Evolutionary conservation across 1,284 basidiomycete genomes (phyloP), one percentile per base, ranked within the genome.

Genomic region (Melampsora abietis-canadensis): DNA sequence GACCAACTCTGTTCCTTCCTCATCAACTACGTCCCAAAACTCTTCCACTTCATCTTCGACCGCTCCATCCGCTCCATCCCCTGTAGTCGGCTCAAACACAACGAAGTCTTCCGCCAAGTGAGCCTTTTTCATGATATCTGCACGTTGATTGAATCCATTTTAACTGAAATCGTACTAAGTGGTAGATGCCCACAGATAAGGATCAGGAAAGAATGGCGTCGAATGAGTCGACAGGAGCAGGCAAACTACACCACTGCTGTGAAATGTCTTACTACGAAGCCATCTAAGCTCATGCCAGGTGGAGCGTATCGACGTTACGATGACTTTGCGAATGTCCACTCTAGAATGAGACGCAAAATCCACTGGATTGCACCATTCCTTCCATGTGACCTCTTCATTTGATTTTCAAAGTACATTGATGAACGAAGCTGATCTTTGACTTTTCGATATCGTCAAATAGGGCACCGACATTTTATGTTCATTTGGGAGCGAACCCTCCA

Each of bases 381-480:
- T 17, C 70, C 70, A 15, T 73, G 70, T 73, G 7, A 66, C 2
- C 14, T 46, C 14, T 44, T 2, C 3, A 44, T 14, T 15, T 15
- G 14, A 44, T 12, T 15, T 15, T 12, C 3, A 15, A 14, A 12
- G 40, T 15, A 1, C 40, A 44, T 44, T 44, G 40, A 44, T 14
- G 15, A 4, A 44, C 1, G 7, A 0, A 12, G 40, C 40, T 44
- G 4, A 37, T 37, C 37, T 37, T 37, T 37, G 37, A 44, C 7
- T 44, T 40, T 40, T 40, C 15, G 7, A 44, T 44, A 14, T 61
- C 37, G 37, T 27, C 27, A 21, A 37, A 14, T 14, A 73, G 70
- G 70, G 70, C 70, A 73, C 30, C 70, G 70, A 27, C 51, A 73
- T n/a, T 73, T 73, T 30, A 57, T 73, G 63, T 73, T 59, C 27